Evolutionary conservation across 2,329 filamentous ascomycete genomes (phyloP).

Genomic region (Fusarium subglutinans): DNA sequence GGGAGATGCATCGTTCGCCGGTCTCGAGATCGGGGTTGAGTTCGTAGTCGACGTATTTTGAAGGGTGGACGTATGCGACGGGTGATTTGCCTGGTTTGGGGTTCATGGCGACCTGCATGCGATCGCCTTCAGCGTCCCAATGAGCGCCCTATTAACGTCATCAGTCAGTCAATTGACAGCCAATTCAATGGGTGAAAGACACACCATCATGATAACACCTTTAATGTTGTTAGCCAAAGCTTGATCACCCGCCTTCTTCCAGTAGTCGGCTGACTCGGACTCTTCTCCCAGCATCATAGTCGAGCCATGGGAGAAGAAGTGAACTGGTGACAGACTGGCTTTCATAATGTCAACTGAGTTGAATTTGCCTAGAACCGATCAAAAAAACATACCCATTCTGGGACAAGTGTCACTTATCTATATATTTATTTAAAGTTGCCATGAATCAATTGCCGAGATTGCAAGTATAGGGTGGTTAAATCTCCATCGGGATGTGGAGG

Average conservation of each 20-base stretch:
- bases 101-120: constrained; percentile 69
- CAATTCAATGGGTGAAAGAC: fast-evolving
- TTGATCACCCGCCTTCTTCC: constrained; percentile 38
- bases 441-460: background rate
- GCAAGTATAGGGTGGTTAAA: background rate
- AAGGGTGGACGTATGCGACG: constrained; percentile 72
- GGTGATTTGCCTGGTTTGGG: constrained; percentile 68
- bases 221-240: constrained; percentile 33
- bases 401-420: background rate
- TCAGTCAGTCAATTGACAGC: background rate
- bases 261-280: constrained; percentile 29
- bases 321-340: constrained; percentile 30
- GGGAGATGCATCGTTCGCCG: constrained; percentile 58
- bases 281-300: constrained; percentile 42
- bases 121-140: constrained; percentile 67
- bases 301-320: constrained; percentile 40
- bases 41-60: constrained; percentile 70
- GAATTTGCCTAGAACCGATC: too few relatives aligned
- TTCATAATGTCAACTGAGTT: background rate
- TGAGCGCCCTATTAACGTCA: constrained; percentile 60
- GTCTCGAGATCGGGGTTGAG: constrained; percentile 68
- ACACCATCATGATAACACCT: constrained; percentile 36
- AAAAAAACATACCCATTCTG: constrained; percentile 1
- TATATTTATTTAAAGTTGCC: background rate
- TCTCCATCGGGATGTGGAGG: constrained; percentile 17